Conservation (phyloP, 345 rosid genomes). For the Bruguiera gymnorhiza region DNA sequence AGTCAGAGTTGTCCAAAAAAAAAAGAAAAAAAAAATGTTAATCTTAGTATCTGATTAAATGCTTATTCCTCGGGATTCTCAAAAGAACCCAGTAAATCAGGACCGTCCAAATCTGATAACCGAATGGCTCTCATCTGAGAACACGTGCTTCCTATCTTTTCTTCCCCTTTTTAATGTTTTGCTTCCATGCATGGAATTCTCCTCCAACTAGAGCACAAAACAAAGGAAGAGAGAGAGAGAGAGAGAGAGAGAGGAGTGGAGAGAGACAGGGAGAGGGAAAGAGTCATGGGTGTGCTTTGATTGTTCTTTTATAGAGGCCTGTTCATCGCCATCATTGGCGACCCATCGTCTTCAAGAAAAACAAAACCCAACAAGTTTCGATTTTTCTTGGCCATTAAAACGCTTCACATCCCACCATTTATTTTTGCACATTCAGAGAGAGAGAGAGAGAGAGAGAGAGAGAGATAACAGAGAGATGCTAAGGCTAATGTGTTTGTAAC, state of each 20-base stretch:
- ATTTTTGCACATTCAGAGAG: conserved; percentile 5
- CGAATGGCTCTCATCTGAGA: conserved; percentile 36
- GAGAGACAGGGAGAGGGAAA: conserved; percentile 16
- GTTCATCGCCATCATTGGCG: conserved; percentile 51
- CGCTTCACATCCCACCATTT: background rate
- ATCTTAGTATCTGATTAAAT: conserved; percentile 11
- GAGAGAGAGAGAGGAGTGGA: conserved; percentile 24
- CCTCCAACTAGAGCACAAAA: conserved; percentile 49
- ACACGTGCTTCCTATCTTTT: conserved; percentile 51
- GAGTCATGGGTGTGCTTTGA: conserved; percentile 45
- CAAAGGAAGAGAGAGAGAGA: conserved; percentile 17
- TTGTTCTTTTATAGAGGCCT: conserved; percentile 37
- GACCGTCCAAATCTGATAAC: conserved; percentile 40
- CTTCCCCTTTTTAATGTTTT: conserved; percentile 40
- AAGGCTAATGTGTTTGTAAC: conserved; percentile 7
- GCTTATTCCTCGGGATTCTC: conserved; percentile 33
- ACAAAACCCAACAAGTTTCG: background rate
- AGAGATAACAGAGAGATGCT: background rate
- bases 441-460: conserved; percentile 9
- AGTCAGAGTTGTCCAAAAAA: background rate
- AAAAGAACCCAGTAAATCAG: conserved; percentile 25
- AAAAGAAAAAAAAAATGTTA: background rate
- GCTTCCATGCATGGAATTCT: conserved; percentile 83
- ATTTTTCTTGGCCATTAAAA: background rate
- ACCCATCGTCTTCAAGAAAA: conserved; percentile 15